Percentiles rank a stretch among this genome's conserved stretches.
These are phyloP conservation scores for Lachnellula suecica DNA, from an alignment of 2,329 filamentous ascomycete genomes.

Conservation along the genomic window DNA sequence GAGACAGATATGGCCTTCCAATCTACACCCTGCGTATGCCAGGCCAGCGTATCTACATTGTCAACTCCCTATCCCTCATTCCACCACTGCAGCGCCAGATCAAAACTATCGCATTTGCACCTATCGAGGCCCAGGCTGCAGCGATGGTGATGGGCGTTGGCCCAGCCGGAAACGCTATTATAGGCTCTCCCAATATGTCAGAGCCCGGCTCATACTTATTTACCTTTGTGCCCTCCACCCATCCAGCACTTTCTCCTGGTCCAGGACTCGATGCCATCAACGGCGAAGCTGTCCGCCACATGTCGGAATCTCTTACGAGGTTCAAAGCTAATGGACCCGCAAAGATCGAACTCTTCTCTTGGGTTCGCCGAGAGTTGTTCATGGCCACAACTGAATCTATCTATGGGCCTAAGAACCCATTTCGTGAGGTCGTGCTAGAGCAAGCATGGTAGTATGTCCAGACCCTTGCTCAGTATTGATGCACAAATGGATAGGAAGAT, in stretches of 20 bases:
- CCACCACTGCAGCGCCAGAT: slow-evolving; percentile 1
- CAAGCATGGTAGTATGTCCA: neutral
- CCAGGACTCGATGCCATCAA: slow-evolving; percentile 8
- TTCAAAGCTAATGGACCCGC: slow-evolving; percentile 4
- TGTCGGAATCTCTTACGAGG: neutral
- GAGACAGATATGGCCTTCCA: neutral
- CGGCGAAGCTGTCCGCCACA: neutral
- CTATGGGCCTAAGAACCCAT: slow-evolving; percentile 43
- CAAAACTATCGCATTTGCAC: neutral
- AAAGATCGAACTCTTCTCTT: slow-evolving; percentile 38
- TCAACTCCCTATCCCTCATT: slow-evolving; percentile 4
- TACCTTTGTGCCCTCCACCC: slow-evolving; percentile 1
- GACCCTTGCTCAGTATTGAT: neutral
- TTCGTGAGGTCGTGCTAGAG: slow-evolving; percentile 4
- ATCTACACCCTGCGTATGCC: slow-evolving; percentile 4
- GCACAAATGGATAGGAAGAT: neutral
- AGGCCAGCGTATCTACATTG: neutral
- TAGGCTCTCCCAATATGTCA: slow-evolving; percentile 1
- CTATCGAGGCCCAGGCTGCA: slow-evolving; percentile 6
- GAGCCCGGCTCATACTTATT: slow-evolving; percentile 8
- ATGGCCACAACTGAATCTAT: slow-evolving; percentile 39
- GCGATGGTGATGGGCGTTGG: slow-evolving; percentile 3
- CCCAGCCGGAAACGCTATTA: neutral
- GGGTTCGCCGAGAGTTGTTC: slow-evolving; percentile 37
- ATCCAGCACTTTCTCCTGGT: slow-evolving; percentile 3